Evolutionary conservation across 768 basidiomycete species (phyloP).

Genomic region (Serendipita sp.): DNA sequence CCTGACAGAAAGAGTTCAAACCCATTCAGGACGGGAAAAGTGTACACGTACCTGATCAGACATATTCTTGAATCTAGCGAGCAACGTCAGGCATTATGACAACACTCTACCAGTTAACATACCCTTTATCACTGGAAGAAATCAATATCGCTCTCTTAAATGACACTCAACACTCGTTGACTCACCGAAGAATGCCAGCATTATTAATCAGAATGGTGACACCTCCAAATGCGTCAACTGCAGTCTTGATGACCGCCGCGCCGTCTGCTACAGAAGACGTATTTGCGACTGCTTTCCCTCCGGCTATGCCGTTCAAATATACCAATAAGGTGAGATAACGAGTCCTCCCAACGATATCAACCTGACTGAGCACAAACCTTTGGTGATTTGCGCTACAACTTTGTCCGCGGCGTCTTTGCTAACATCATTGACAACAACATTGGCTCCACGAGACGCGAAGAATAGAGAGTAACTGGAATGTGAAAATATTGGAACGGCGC

Average conservation of each 20-base stretch:
- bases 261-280: conserved; percentile 80
- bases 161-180: background rate
- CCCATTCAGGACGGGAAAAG: background rate
- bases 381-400: conserved; percentile 77
- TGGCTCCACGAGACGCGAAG: conserved; percentile 87
- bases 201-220: conserved; percentile 91
- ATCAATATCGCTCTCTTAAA: background rate
- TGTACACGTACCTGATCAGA: conserved; percentile 40
- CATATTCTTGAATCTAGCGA: conserved; percentile 88
- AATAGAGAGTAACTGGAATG: conserved; percentile 63
- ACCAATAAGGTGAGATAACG: background rate
- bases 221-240: conserved; percentile 68
- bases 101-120: background rate
- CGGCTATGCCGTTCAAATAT: conserved; percentile 35
- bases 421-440: conserved; percentile 92
- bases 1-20: conserved; percentile 21
- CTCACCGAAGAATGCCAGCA: conserved; percentile 73
- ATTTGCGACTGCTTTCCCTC: conserved; percentile 79
- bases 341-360: conserved; percentile 14
- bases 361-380: conserved; percentile 30
- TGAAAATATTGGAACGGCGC: background rate
- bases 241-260: conserved; percentile 68
- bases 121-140: conserved; percentile 14
- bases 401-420: conserved; percentile 75
- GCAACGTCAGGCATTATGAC: background rate